Evolutionary conservation across 768 basidiomycete species (phyloP), one percentile per base, ranked within the genome.

Genomic region (Tylopilus cervinicoccineus): DNA sequence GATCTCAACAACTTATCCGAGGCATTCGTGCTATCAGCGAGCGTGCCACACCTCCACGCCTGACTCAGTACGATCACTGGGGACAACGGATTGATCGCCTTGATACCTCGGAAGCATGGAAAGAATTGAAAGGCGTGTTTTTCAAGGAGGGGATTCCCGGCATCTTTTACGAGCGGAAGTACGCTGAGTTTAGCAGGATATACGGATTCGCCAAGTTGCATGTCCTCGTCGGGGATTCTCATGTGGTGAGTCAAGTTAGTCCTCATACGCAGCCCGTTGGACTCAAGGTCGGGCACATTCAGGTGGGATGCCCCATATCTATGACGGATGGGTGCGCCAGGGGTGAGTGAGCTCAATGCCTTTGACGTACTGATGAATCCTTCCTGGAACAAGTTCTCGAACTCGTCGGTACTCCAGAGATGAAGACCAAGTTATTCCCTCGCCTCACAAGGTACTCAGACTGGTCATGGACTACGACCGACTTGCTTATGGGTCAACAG

Each of bases 261-360:
- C 31, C 28, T 27, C 2, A 20, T 32, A 31, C 10, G 8, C 20
- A 2, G 17, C 23, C 20, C 26, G 37, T 47, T 17, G 17, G 26
- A 19, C n/a, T 43, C 26, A 47, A 27, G 32, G 19, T 14, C 22
- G 34, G 20, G 5, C 19, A 3, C 23, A 33, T 17, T n/a, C 38
- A 85, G 81, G 73, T 84, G 9, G 78, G 82, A 49, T 90, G 87
- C 48, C 88, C 88, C 1, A 64, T 87, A 48, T 80, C 80, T 31
- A 90, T 91, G 88, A 84, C 86, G 0, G 88, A 91, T 61, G 88
- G 88, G 0, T 75, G 76, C 31, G 86, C 88, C 8, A 71, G 87
- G 58, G 73, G 78, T 77, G 33, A 31, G 67, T 7, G 39, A 23
- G 19, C n/a, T 14, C 17, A 28, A 26, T 33, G 16, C 29, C 36